These are phyloP conservation scores for Bipolaris gigantea DNA, from an alignment of 2,329 filamentous ascomycete species.

Conservation along the genomic window DNA sequence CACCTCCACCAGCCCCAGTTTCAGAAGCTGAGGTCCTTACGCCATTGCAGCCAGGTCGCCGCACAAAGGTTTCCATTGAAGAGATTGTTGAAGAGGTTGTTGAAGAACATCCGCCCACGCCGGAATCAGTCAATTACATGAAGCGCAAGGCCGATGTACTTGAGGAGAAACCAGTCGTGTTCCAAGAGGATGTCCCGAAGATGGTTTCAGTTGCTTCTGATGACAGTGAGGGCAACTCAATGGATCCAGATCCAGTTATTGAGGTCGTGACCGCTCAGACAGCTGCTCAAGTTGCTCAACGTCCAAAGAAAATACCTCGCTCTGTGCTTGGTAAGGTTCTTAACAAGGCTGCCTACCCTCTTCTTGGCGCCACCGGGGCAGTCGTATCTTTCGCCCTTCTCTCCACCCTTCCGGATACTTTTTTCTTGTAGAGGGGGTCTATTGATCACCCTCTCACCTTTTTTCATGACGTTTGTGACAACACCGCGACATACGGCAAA, in stretches of 20 bases:
- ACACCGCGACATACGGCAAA: not conserved
- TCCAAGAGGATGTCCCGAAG: not conserved
- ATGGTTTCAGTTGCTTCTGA: not conserved
- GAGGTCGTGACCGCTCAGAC: slow-evolving; percentile 8
- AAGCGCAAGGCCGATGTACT: slow-evolving; percentile 41
- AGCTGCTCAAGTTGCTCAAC: slow-evolving; percentile 17
- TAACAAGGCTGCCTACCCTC: slow-evolving; percentile 18
- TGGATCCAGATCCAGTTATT: not conserved
- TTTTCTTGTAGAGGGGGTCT: slow-evolving; percentile 17
- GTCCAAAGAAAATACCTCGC: slow-evolving; percentile 25
- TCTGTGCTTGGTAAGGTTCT: slow-evolving; percentile 18
- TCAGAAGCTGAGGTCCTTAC: slow-evolving; percentile 11
- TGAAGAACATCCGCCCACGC: slow-evolving; percentile 37
- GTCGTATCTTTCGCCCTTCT: slow-evolving; percentile 25
- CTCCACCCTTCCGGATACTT: slow-evolving; percentile 26
- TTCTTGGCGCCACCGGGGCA: slow-evolving; percentile 22
- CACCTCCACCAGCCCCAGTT: slow-evolving; percentile 20
- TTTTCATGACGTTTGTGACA: slow-evolving; percentile 3
- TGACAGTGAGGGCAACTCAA: not conserved
- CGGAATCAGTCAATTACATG: slow-evolving; percentile 29
- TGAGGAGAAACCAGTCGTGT: slow-evolving; percentile 12
- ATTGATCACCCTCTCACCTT: not conserved
- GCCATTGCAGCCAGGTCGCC: slow-evolving; percentile 20
- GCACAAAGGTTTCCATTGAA: slow-evolving; percentile 36
- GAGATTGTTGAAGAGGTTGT: slow-evolving; percentile 43